These are phyloP conservation scores for Discostella stelligeroides DNA, from an alignment of 108 stramenopile species.

Conservation along the genomic window DNA sequence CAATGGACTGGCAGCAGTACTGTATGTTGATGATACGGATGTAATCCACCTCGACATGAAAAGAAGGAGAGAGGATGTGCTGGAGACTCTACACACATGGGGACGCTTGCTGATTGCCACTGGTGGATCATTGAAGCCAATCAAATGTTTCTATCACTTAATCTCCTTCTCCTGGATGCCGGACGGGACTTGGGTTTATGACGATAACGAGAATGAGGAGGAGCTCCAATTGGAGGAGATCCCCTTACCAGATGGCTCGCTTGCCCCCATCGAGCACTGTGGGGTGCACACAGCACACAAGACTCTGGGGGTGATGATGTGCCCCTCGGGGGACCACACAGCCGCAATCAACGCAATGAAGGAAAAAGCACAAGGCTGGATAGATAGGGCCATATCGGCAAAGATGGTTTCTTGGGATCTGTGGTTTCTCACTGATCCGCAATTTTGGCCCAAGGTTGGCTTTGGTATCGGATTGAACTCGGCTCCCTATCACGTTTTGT, in stretches of 20 bases:
- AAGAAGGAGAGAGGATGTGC: background rate
- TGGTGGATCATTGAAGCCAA: constrained; percentile 2
- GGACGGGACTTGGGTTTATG: background rate
- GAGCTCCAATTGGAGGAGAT: background rate
- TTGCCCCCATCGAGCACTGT: background rate
- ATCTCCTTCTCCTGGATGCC: constrained; percentile 1
- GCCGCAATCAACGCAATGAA: no score
- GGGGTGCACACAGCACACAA: background rate
- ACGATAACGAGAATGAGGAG: background rate
- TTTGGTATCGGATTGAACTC: no score
- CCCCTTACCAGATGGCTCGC: background rate
- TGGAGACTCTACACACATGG: background rate
- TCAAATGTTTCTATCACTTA: background rate
- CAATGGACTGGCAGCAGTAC: background rate
- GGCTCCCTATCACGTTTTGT: no score
- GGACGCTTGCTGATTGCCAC: background rate
- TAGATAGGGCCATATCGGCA: background rate
- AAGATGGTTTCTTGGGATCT: background rate
- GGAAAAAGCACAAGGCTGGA: no score
- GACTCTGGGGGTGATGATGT: background rate
- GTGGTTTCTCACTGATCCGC: background rate
- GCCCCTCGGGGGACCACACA: background rate
- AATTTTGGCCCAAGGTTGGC: no score
- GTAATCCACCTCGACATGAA: no score
- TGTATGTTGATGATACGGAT: no score